A percentile compares a stretch with the other conserved stretches of the same genome.
These are phyloP conservation scores for Tulasnella sp. DNA, from an alignment of 768 basidiomycete genomes.

Conservation along the genomic window DNA sequence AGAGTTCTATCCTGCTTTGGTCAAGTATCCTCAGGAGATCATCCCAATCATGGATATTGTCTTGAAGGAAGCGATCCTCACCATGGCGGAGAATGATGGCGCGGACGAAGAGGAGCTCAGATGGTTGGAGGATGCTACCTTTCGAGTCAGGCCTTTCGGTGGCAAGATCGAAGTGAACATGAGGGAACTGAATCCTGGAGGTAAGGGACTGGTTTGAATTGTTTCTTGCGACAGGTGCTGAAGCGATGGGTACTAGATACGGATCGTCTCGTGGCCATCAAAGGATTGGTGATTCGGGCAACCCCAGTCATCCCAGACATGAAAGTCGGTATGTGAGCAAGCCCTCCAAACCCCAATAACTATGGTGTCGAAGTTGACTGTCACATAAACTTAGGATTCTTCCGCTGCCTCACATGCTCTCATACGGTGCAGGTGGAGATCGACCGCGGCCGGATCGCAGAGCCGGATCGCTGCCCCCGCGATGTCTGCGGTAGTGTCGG, in stretches of 20 bases:
- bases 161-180: slow-evolving; percentile 68
- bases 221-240: neutral
- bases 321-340: slow-evolving; percentile 47
- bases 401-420: slow-evolving; percentile 89
- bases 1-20: slow-evolving; percentile 59
- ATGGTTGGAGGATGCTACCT: slow-evolving; percentile 34
- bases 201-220: slow-evolving; percentile 32
- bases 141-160: slow-evolving; percentile 72
- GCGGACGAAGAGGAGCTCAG: slow-evolving; percentile 65
- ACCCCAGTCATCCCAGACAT: slow-evolving; percentile 98
- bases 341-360: neutral
- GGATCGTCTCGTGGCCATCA: slow-evolving; percentile 92
- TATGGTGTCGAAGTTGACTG: neutral
- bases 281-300: slow-evolving; percentile 93
- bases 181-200: slow-evolving; percentile 88
- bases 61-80: slow-evolving; percentile 85
- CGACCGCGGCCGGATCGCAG: slow-evolving; percentile 94
- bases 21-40: slow-evolving; percentile 94
- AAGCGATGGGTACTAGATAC: slow-evolving; percentile 50
- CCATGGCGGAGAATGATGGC: slow-evolving; percentile 73
- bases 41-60: slow-evolving; percentile 96
- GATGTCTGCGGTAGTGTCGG: slow-evolving; percentile 84
- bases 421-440: slow-evolving; percentile 98
- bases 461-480: slow-evolving; percentile 82
- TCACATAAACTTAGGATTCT: slow-evolving; percentile 59